Evolutionary conservation across 2,329 filamentous ascomycete species (phyloP).

Genomic region (Aspergillus carbonarius): DNA sequence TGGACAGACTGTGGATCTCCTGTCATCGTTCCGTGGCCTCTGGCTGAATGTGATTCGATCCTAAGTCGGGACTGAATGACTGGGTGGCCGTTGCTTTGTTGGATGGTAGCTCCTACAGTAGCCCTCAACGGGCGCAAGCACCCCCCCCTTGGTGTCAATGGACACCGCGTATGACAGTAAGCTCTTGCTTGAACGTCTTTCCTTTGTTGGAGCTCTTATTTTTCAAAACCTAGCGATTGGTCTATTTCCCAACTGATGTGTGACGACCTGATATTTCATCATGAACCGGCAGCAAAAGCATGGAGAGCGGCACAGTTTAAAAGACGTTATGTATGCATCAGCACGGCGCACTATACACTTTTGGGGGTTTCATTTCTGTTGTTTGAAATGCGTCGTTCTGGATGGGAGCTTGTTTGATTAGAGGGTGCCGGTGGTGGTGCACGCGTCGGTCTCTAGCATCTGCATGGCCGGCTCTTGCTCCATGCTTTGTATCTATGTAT

Average conservation of each 20-base stretch:
- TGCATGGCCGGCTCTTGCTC: background rate
- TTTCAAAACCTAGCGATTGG: slow-evolving; percentile 2
- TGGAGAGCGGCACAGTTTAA: slow-evolving; percentile 11
- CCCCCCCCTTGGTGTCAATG: background rate
- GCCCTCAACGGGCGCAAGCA: background rate
- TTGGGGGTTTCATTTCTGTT: slow-evolving; percentile 3
- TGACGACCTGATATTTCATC: slow-evolving; percentile 16
- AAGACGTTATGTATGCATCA: slow-evolving; percentile 18
- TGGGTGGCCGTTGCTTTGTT: background rate
- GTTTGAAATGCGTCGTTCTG: background rate
- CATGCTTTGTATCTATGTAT: slow-evolving; percentile 7
- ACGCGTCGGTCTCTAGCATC: background rate
- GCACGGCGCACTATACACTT: slow-evolving; percentile 17
- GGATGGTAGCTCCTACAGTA: background rate
- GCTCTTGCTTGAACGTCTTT: slow-evolving; percentile 11
- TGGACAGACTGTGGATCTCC: background rate
- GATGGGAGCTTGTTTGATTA: slow-evolving; percentile 10
- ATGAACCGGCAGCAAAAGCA: slow-evolving; percentile 15
- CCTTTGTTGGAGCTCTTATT: slow-evolving; percentile 13
- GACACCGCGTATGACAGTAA: background rate
- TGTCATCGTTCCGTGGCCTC: background rate
- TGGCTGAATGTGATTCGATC: background rate
- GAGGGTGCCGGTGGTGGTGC: background rate
- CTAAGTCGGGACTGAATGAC: background rate
- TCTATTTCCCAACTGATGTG: slow-evolving; percentile 9